phyloP scores from a whole-genome alignment of 2,329 filamentous ascomycete genomes.

The Xylariales sp. region DNA sequence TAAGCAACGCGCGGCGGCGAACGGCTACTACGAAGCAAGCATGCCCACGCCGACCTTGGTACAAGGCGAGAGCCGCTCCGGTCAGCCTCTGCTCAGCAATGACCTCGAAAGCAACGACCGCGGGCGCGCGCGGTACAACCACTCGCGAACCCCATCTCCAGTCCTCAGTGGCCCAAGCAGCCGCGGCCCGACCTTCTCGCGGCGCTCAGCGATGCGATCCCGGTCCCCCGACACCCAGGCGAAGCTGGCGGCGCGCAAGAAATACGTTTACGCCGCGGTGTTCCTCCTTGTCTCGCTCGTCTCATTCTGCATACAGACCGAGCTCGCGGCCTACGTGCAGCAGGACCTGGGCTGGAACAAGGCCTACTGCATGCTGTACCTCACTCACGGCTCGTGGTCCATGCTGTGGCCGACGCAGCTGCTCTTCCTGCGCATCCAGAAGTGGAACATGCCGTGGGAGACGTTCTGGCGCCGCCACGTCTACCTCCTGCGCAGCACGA shows the following conservation, averaged over 20 bases:
- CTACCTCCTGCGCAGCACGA: slow-evolving; percentile 46
- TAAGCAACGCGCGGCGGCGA: slow-evolving; percentile 40
- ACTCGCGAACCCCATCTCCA: slow-evolving; percentile 20
- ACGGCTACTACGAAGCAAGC: too few relatives aligned
- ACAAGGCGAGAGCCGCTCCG: slow-evolving; percentile 41
- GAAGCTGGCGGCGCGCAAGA: slow-evolving; percentile 65
- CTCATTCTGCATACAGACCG: slow-evolving; percentile 90
- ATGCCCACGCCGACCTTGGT: too few relatives aligned
- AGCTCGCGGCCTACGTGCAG: slow-evolving; percentile 93
- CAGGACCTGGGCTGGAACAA: slow-evolving; percentile 92
- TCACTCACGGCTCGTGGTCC: slow-evolving; percentile 93
- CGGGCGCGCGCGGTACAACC: slow-evolving; percentile 18
- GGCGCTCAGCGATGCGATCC: slow-evolving; percentile 70
- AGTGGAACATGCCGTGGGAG: slow-evolving; percentile 72
- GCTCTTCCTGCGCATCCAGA: slow-evolving; percentile 72
- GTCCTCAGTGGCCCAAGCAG: slow-evolving; percentile 20
- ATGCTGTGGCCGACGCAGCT: slow-evolving; percentile 86
- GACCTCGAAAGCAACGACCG: slow-evolving; percentile 25
- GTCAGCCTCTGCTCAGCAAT: slow-evolving; percentile 35
- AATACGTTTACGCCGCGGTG: slow-evolving; percentile 81
- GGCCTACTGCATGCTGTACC: slow-evolving; percentile 98
- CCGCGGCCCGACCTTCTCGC: slow-evolving; percentile 36
- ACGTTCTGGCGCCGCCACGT: slow-evolving; percentile 73
- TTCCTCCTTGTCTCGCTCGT: slow-evolving; percentile 81
- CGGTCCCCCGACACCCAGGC: slow-evolving; percentile 66